Evolutionary conservation across 176 grass and related monocot species (phyloP).

Genomic region (Aegilops umbellulata): DNA sequence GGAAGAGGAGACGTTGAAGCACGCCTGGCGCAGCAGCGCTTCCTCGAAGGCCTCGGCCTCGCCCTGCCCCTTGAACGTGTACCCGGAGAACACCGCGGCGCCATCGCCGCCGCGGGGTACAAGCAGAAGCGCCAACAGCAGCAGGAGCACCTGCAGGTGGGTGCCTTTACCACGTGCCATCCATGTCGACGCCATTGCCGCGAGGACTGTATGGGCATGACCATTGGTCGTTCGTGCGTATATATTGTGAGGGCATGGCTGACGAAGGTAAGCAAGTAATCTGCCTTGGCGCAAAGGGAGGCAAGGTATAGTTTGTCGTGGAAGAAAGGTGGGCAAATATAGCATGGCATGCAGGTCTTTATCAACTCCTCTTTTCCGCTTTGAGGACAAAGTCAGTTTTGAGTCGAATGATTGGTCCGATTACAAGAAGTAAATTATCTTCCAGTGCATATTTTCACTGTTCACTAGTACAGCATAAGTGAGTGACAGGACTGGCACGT

Average conservation of each 20-base stretch:
- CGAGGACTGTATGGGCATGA: neutral
- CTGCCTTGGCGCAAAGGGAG: slow-evolving; percentile 24
- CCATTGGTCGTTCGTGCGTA: neutral
- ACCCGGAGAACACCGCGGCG: slow-evolving; percentile 24
- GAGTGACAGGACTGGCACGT: neutral
- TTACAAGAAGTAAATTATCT: neutral
- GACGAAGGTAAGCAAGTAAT: neutral
- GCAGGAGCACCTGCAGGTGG: neutral
- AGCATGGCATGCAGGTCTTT: neutral
- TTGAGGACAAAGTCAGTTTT: neutral
- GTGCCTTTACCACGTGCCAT: neutral
- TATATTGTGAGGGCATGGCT: slow-evolving; percentile 20
- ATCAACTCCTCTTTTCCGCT: neutral
- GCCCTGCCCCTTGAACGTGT: slow-evolving; percentile 31
- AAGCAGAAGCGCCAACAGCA: slow-evolving; percentile 23
- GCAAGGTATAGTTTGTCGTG: slow-evolving; percentile 77
- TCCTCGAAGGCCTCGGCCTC: slow-evolving; percentile 78
- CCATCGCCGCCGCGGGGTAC: neutral
- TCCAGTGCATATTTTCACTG: neutral
- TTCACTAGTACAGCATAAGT: neutral
- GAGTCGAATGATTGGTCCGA: neutral
- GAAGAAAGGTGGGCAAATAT: slow-evolving; percentile 39
- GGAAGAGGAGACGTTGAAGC: slow-evolving; percentile 51
- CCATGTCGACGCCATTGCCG: slow-evolving; percentile 16
- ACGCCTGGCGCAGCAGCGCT: slow-evolving; percentile 75